Base-by-base conservation (phyloP, 2,329 filamentous ascomycete genomes). In the Colletotrichum tropicicola region DNA sequence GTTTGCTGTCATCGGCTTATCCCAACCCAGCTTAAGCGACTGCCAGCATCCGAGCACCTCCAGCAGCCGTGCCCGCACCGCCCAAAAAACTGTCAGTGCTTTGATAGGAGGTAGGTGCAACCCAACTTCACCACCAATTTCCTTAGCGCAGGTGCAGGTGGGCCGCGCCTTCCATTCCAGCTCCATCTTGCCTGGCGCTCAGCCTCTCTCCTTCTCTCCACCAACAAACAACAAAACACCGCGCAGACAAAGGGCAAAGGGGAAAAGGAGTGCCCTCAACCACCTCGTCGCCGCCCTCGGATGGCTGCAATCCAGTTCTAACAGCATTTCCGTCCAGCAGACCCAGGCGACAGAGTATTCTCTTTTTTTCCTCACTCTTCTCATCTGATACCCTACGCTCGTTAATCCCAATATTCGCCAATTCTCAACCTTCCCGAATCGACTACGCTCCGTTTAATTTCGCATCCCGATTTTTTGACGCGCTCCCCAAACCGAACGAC, bases 201-300 rank as follows among this genome's bases (percentile, higher is more conserved):
- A 64, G 59, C 63, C 59, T 66, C 59, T 63, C 37, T 58, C 39
- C 17, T 43, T 28, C 53, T 54, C 62, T 64, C 59, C 59, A 64
- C 59, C 59, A 48, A 66, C 58, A 65, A 63, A 65, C 58, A 65
- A 64, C 58, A 63, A 59, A 30, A 57, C 62, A 62, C 44, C 35
- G 48, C 54, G 45, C 27, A 32, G 58, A 51, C 49, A 55, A 65
- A 56, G 62, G 49, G 51, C 49, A 56, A 59, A 52, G 49, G 58
- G 57, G 35, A 59, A 41, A 25, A 60, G 44, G 41, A 59, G 39
- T 28, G 44, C 39, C 19, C 53, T 39, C 37, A 55, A 60, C 19
- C 27, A 44, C 43, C 28, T 62, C 32, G 39, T 39, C 48, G 58
- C 32, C 35, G 56, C 35, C 58, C 21, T 62, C 35, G 30, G 28